Evolutionary conservation across 495 filamentous ascomycete species (phyloP).

Genomic region (Penicillium desertorum): DNA sequence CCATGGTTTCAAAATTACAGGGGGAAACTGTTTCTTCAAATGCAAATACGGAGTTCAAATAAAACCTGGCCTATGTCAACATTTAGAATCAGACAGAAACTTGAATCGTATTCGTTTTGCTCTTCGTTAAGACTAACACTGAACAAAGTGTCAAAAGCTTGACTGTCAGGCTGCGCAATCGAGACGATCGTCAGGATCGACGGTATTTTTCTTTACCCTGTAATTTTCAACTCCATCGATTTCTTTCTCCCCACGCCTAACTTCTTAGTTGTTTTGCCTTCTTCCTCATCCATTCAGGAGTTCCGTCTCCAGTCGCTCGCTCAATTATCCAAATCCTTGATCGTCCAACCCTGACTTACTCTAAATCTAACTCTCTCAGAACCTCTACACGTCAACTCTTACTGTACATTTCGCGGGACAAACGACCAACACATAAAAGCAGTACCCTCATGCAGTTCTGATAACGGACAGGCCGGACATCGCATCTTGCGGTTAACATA

Average conservation of each 20-base stretch:
- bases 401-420: constrained; percentile 9
- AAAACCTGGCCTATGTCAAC: neutral
- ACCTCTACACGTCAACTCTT: constrained; percentile 1
- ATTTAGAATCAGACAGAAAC: neutral
- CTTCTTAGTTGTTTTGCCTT: constrained; percentile 11
- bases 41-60: neutral
- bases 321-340: constrained; percentile 19
- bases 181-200: constrained; percentile 16
- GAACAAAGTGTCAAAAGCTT: constrained; percentile 10
- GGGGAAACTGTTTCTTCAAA: neutral
- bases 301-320: constrained; percentile 28
- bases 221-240: constrained; percentile 20
- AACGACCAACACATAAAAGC: constrained; percentile 1
- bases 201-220: constrained; percentile 18
- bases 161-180: neutral
- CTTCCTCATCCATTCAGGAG: constrained; percentile 14
- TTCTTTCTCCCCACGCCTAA: constrained; percentile 24
- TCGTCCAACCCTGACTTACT: constrained; percentile 8
- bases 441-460: constrained; percentile 18
- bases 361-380: neutral
- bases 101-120: neutral
- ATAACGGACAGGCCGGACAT: constrained; percentile 10
- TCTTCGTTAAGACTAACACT: neutral
- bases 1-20: constrained; percentile 5
- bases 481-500: constrained; percentile 6